phyloP scores from a whole-genome alignment of 1,139 yeast species.

The Hemisphaericaspora xylofermentans region DNA sequence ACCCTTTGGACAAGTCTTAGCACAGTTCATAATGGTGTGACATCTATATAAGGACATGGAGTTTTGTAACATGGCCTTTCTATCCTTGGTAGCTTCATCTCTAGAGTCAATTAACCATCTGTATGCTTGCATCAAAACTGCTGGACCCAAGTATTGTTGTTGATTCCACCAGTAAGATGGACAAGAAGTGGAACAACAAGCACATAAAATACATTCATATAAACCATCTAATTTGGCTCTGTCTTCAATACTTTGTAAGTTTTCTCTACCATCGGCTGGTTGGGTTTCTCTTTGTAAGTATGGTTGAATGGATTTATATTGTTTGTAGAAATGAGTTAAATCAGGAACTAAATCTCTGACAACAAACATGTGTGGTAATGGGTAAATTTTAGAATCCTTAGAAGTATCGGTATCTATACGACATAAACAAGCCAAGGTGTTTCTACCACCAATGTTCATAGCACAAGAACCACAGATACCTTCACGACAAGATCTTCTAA shows the following conservation, averaged over 20 bases:
- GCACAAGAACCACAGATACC: constrained; percentile 99
- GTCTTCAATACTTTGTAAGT: constrained; percentile 87
- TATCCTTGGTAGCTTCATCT: constrained; percentile 79
- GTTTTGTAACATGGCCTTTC: constrained; percentile 91
- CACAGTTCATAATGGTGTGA: constrained; percentile 98
- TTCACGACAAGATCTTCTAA: constrained; percentile 98
- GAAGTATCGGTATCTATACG: constrained; percentile 79
- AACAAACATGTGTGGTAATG: constrained; percentile 97
- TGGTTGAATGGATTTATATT: constrained; percentile 97
- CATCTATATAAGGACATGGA: constrained; percentile 98
- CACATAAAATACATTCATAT: constrained; percentile 97
- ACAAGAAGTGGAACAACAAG: constrained; percentile 98
- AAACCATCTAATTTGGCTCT: constrained; percentile 96
- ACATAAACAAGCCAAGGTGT: constrained; percentile 95
- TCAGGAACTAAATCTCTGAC: constrained; percentile 98
- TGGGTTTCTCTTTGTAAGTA: constrained; percentile 79
- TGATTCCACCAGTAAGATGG: constrained; percentile 99
- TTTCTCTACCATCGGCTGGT: constrained; percentile 92
- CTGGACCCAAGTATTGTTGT: constrained; percentile 97
- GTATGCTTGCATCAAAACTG: constrained; percentile 97
- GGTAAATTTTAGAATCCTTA: constrained; percentile 85
- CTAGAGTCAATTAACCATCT: constrained; percentile 98
- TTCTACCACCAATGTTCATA: constrained; percentile 97
- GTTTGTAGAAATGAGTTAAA: constrained; percentile 95
- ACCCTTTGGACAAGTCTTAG: constrained; percentile 98